Conservation (phyloP, 345 rosid genomes). For the Schrenkiella parvula region DNA sequence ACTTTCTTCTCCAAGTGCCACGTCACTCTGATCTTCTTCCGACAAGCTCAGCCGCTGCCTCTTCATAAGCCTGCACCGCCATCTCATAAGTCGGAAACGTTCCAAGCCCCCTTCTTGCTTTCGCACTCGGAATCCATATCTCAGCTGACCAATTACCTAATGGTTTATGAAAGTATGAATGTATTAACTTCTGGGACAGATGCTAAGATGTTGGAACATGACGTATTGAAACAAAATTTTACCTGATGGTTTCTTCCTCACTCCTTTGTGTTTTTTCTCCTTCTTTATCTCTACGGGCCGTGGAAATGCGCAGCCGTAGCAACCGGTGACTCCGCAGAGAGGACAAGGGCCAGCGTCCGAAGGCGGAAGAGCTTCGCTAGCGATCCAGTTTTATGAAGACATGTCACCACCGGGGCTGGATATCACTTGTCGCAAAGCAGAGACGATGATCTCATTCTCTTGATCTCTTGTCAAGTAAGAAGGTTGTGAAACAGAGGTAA, state of each 20-base stretch:
- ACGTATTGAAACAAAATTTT: background rate
- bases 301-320: conserved; percentile 15
- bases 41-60: background rate
- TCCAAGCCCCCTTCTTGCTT: conserved; percentile 14
- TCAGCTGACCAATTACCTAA: conserved; percentile 26
- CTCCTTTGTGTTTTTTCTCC: conserved; percentile 23
- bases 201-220: background rate
- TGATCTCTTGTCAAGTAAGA: conserved; percentile 7
- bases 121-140: conserved; percentile 19
- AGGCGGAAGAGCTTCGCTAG: background rate
- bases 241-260: conserved; percentile 22
- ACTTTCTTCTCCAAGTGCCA: background rate
- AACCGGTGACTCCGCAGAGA: background rate
- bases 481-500: background rate
- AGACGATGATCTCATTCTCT: conserved; percentile 13
- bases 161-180: background rate
- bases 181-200: background rate
- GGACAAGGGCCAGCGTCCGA: conserved; percentile 16
- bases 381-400: background rate
- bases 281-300: background rate
- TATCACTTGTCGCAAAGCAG: conserved; percentile 13
- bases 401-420: background rate
- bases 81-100: conserved; percentile 2
- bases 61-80: conserved; percentile 3
- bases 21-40: background rate